Evolutionary conservation across 2,329 filamentous ascomycete species (phyloP).

Genomic region (Trichoderma gracile): DNA sequence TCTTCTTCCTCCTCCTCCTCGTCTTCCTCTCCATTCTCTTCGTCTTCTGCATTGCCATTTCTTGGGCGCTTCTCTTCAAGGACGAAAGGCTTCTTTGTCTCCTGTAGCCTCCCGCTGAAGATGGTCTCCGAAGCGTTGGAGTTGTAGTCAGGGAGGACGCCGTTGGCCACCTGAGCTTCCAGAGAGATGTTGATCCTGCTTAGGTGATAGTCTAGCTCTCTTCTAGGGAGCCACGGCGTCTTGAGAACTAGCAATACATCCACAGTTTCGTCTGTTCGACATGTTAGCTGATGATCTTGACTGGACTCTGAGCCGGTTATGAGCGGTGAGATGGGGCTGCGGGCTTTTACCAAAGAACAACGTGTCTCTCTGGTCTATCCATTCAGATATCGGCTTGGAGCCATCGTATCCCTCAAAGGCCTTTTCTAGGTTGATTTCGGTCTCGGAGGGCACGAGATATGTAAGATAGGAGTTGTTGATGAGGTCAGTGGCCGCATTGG

Average conservation of each 20-base stretch:
- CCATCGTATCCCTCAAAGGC: slow-evolving; percentile 48
- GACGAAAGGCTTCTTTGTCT: slow-evolving; percentile 53
- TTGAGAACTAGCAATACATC: slow-evolving; percentile 68
- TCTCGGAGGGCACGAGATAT: slow-evolving; percentile 61
- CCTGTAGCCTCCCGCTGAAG: slow-evolving; percentile 55
- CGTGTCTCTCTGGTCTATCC: slow-evolving; percentile 61
- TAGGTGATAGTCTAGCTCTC: slow-evolving; percentile 59
- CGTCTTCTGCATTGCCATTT: slow-evolving; percentile 30
- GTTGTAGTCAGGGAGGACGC: slow-evolving; percentile 51
- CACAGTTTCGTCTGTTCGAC: slow-evolving; percentile 68
- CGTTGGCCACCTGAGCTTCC: slow-evolving; percentile 65
- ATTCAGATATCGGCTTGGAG: slow-evolving; percentile 53
- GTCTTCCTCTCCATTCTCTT: slow-evolving; percentile 30
- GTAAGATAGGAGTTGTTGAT: slow-evolving; percentile 60
- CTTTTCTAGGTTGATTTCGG: slow-evolving; percentile 56
- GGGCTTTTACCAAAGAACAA: slow-evolving; percentile 68
- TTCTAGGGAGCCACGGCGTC: slow-evolving; percentile 60
- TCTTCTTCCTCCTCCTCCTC: slow-evolving; percentile 2
- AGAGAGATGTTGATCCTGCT: slow-evolving; percentile 64
- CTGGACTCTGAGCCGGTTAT: background rate
- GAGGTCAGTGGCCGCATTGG: slow-evolving; percentile 43
- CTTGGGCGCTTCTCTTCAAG: slow-evolving; percentile 46
- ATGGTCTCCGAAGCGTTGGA: slow-evolving; percentile 59
- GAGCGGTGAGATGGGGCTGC: slow-evolving; percentile 4
- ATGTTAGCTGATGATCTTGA: slow-evolving; percentile 27